A percentile compares a stretch with the other conserved stretches of the same genome.
Conservation (phyloP, 352 stramenopile genomes). For the Thalassiosira livingstoniorum region DNA sequence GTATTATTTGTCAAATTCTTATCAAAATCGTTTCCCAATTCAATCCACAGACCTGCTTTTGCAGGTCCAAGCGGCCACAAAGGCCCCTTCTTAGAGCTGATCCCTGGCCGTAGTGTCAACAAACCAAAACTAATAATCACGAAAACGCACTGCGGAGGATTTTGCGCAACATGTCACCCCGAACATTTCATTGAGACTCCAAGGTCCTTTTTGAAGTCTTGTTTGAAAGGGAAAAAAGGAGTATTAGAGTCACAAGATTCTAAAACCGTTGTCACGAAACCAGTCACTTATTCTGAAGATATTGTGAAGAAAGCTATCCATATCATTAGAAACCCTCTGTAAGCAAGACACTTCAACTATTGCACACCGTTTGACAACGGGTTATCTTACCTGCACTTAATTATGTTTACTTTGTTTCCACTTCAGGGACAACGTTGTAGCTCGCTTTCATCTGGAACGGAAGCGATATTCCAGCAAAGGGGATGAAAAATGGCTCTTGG, state of each 20-base stretch:
- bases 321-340: slow-evolving; percentile 68
- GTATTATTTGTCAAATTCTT: too few species aligned
- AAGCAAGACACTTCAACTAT: too few species aligned
- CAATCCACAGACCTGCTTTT: slow-evolving; percentile 38
- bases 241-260: slow-evolving; percentile 9
- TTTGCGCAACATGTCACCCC: slow-evolving; percentile 37
- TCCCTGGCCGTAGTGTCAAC: slow-evolving; percentile 21
- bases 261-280: not conserved
- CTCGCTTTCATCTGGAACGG: slow-evolving; percentile 44
- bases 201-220: slow-evolving; percentile 39
- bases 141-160: slow-evolving; percentile 68
- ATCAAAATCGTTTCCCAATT: too few species aligned
- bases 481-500: slow-evolving; percentile 23
- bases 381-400: too few species aligned
- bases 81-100: slow-evolving; percentile 55
- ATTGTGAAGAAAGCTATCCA: slow-evolving; percentile 58
- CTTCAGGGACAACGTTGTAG: slow-evolving; percentile 29
- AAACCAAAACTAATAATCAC: slow-evolving; percentile 52
- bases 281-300: slow-evolving; percentile 30
- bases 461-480: slow-evolving; percentile 30
- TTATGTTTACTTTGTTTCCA: too few species aligned
- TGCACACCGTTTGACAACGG: too few species aligned
- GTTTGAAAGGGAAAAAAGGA: slow-evolving; percentile 23
- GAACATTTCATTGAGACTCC: slow-evolving; percentile 48
- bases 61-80: slow-evolving; percentile 1